Base-by-base conservation (phyloP, 1,284 basidiomycete genomes). In the Athelia sp. region DNA sequence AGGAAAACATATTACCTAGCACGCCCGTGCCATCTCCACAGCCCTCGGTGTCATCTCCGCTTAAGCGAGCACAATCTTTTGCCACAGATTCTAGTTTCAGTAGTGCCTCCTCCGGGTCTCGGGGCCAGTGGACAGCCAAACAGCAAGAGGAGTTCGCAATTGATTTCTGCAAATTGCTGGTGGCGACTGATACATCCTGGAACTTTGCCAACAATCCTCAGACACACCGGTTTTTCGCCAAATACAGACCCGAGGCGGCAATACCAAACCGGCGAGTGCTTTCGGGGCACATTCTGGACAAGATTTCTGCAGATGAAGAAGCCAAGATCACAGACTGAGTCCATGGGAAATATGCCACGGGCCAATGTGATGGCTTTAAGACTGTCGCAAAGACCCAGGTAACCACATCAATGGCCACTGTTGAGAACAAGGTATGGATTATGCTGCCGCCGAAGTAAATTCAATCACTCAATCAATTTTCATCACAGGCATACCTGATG, bases 181-280 rank as follows among this genome's bases (percentile, higher is more conserved):
- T 62, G 4, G 48, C 61, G 8, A 55, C 46, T 22, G 50, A 51
- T 15, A 48, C 56, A 8, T 21, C 58, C 1, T 64, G 57, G 55
- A 58, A 60, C 49, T 51, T 50, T 13, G 58, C 56, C 9, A 43
- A 55, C 17, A 59, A 65, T 50, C 58, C 59, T 2, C 26, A 64
- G 45, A 35, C 54, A 23, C 26, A 40, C 1, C 26, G 48, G 8
- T 66, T 63, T 48, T 45, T 61, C 23, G 34, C 47, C 13, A 64
- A 60, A 48, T 66, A 57, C 53, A 42, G 62, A 14, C 60, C 62
- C 2, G 52, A 50, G 34, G 55, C 55, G 9, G 49, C 43, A 19
- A 43, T 66, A 0, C 64, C 61, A 0, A 58, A 57, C 49, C 55
- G 57, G 0, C 46, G 52, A 8, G 42, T 45, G 1, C 42, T 66